These are phyloP conservation scores for Asclepias syriaca DNA, from an alignment of 257 asterid species.

Conservation along the genomic window DNA sequence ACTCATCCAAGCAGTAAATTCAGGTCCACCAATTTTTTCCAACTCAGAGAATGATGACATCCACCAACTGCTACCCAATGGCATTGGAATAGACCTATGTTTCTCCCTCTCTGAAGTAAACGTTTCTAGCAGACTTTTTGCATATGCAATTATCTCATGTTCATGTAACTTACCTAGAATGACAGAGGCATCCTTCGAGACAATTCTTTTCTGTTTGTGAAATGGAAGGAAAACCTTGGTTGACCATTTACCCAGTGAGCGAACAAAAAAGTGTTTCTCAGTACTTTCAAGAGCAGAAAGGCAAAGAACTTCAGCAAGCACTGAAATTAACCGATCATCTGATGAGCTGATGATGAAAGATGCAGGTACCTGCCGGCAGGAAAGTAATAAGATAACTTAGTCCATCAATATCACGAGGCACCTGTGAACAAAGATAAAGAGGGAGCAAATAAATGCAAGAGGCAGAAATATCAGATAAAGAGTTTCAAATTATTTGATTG, in stretches of 20 bases:
- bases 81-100: slow-evolving; percentile 30
- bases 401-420: slow-evolving; percentile 54
- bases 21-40: slow-evolving; percentile 76
- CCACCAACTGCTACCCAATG: slow-evolving; percentile 51
- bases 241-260: slow-evolving; percentile 26
- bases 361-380: slow-evolving; percentile 87
- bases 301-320: slow-evolving; percentile 78
- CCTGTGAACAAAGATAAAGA: slow-evolving; percentile 54
- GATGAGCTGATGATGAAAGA: slow-evolving; percentile 54
- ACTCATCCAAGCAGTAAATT: slow-evolving; percentile 72
- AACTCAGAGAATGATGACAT: slow-evolving; percentile 46
- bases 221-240: slow-evolving; percentile 44
- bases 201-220: slow-evolving; percentile 39
- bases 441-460: slow-evolving; percentile 12
- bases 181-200: slow-evolving; percentile 62
- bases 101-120: slow-evolving; percentile 46
- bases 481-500: slow-evolving; percentile 25
- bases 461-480: slow-evolving; percentile 41
- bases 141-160: slow-evolving; percentile 55
- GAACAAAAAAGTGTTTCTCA: slow-evolving; percentile 33
- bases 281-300: slow-evolving; percentile 55
- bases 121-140: slow-evolving; percentile 40
- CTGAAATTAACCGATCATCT: slow-evolving; percentile 51
- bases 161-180: slow-evolving; percentile 48
- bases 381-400: slow-evolving; percentile 80